phyloP scores from a whole-genome alignment of 192 early-diverging fungal species.

The Coemansia sp. region DNA sequence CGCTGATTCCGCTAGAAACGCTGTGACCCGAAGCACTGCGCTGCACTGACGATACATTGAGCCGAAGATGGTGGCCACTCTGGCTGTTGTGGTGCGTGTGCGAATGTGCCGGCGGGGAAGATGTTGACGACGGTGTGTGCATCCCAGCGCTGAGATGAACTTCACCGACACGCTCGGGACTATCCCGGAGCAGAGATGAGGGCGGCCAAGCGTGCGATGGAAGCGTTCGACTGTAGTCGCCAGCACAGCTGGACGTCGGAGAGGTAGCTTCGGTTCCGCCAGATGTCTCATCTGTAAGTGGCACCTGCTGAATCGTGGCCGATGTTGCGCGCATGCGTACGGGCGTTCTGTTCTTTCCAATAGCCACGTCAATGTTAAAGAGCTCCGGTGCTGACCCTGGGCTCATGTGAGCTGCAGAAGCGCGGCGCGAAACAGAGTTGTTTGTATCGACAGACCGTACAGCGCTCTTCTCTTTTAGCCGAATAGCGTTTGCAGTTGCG shows the following conservation, averaged over 20 bases:
- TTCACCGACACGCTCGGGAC: conserved; percentile 38
- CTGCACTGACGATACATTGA: conserved; percentile 44
- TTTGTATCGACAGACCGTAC: conserved; percentile 5
- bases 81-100: conserved; percentile 18
- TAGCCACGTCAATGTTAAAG: conserved; percentile 29
- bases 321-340: conserved; percentile 40
- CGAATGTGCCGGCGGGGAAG: conserved; percentile 31
- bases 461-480: conserved; percentile 36
- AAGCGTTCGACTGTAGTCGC: conserved; percentile 23
- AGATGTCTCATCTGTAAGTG: conserved; percentile 6
- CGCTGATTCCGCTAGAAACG: conserved; percentile 52
- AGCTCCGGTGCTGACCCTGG: conserved; percentile 49
- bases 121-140: conserved; percentile 46
- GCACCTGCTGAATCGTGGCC: conserved; percentile 29
- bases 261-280: conserved; percentile 21
- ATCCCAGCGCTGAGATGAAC: conserved; percentile 11
- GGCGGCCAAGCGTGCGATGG: conserved; percentile 34
- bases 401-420: background rate
- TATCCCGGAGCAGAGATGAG: conserved; percentile 21
- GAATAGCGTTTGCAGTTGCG: conserved; percentile 51
- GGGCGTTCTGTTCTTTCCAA: conserved; percentile 20
- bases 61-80: conserved; percentile 31
- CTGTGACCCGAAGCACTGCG: conserved; percentile 50
- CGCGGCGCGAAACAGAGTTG: background rate
- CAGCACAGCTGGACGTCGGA: conserved; percentile 44